These are phyloP conservation scores for Botryococcus braunii DNA, from an alignment of 163 green algal species.

Conservation along the genomic window DNA sequence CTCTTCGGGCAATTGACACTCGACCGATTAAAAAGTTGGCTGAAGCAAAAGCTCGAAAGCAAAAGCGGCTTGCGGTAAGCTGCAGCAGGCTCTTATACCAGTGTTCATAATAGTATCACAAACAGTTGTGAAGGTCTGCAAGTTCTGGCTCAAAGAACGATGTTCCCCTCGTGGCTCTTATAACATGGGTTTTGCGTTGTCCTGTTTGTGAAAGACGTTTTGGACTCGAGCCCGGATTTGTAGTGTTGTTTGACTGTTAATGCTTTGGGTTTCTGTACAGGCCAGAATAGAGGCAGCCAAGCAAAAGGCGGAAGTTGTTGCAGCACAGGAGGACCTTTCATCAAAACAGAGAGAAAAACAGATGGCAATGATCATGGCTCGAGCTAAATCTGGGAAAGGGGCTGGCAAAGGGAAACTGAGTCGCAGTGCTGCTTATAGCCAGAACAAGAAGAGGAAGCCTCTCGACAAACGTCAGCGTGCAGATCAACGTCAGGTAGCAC, in stretches of 20 bases:
- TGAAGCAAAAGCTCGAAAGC: constrained; percentile 87
- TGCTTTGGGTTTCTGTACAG: constrained; percentile 16
- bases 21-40: constrained; percentile 95
- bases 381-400: constrained; percentile 40
- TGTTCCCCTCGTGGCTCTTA: background rate
- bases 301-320: constrained; percentile 61
- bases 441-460: constrained; percentile 44
- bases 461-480: constrained; percentile 69
- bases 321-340: constrained; percentile 78
- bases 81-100: background rate
- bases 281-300: constrained; percentile 41
- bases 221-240: background rate
- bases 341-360: constrained; percentile 67
- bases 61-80: constrained; percentile 42
- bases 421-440: constrained; percentile 29
- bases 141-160: background rate
- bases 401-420: constrained; percentile 28
- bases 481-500: constrained; percentile 60
- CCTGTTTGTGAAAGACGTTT: too few relatives aligned
- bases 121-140: background rate
- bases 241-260: background rate
- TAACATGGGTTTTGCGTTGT: background rate
- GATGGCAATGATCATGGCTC: constrained; percentile 81
- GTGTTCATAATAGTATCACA: background rate
- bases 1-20: constrained; percentile 70